Evolutionary conservation across 306 rosid species (phyloP).

Genomic region (Acacia acuminata): DNA sequence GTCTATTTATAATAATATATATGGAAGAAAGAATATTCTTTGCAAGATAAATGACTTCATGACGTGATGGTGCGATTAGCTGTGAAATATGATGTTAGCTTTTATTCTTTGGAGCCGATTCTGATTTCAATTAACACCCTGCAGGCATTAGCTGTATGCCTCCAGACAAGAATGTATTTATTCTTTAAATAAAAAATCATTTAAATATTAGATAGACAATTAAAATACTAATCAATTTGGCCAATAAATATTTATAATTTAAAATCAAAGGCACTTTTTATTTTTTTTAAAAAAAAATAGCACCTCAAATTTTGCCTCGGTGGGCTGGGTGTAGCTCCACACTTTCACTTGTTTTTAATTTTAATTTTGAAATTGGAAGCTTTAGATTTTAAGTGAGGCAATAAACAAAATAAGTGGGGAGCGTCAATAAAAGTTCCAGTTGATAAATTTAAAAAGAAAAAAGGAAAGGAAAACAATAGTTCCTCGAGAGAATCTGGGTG

Average conservation of each 20-base stretch:
- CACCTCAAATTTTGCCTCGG: background rate
- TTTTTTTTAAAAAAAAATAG: background rate
- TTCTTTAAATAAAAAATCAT: background rate
- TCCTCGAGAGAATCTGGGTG: background rate
- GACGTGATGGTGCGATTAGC: too few species aligned
- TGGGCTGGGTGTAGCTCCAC: background rate
- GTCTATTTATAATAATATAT: too few species aligned
- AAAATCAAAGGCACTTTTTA: background rate
- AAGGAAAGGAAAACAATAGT: background rate
- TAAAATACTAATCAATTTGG: background rate
- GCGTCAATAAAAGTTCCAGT: background rate
- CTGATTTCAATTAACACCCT: too few species aligned
- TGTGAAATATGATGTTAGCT: too few species aligned
- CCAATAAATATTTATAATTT: background rate
- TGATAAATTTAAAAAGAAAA: background rate
- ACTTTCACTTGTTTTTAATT: background rate
- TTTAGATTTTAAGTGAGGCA: background rate
- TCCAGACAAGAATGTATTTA: too few species aligned
- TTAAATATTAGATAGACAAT: background rate
- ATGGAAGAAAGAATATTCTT: too few species aligned
- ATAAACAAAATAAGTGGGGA: background rate
- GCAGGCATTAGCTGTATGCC: too few species aligned
- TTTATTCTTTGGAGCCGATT: too few species aligned
- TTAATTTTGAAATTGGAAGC: background rate
- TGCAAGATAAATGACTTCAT: too few species aligned